phyloP scores from a whole-genome alignment of 371 early-diverging fungal species.

The Nosema muscidifuracis region DNA sequence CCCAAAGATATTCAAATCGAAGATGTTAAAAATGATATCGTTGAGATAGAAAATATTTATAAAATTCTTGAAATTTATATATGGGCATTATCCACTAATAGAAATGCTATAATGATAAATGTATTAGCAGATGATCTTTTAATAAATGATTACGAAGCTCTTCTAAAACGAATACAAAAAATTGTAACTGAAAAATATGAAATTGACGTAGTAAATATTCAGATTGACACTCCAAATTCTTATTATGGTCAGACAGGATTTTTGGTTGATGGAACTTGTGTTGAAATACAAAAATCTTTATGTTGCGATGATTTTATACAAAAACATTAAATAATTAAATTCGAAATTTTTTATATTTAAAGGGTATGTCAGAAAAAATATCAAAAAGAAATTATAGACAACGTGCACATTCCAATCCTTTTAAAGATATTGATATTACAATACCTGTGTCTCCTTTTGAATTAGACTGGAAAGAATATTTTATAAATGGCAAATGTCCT shows the following conservation, averaged over 20 bases:
- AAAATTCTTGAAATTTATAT: conserved; percentile 41
- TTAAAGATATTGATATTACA: conserved; percentile 52
- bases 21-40: conserved; percentile 30
- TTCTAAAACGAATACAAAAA: conserved; percentile 25
- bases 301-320: not conserved
- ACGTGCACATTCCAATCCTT: conserved; percentile 92
- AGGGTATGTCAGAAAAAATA: conserved; percentile 12
- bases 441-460: conserved; percentile 74
- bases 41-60: conserved; percentile 26
- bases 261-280: conserved; percentile 20
- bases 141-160: conserved; percentile 50
- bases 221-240: conserved; percentile 51
- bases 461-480: conserved; percentile 80
- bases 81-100: conserved; percentile 51
- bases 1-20: conserved; percentile 33
- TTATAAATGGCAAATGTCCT: conserved; percentile 68
- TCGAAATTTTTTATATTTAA: not conserved
- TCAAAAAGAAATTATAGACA: conserved; percentile 77
- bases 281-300: conserved; percentile 11
- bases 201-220: conserved; percentile 39
- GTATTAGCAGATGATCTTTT: conserved; percentile 40
- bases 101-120: conserved; percentile 28
- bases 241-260: conserved; percentile 12
- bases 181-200: conserved; percentile 31
- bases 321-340: not conserved